These are phyloP conservation scores for Aspergillus awamori DNA, from an alignment of 2,329 filamentous ascomycete species.

Conservation along the genomic window DNA sequence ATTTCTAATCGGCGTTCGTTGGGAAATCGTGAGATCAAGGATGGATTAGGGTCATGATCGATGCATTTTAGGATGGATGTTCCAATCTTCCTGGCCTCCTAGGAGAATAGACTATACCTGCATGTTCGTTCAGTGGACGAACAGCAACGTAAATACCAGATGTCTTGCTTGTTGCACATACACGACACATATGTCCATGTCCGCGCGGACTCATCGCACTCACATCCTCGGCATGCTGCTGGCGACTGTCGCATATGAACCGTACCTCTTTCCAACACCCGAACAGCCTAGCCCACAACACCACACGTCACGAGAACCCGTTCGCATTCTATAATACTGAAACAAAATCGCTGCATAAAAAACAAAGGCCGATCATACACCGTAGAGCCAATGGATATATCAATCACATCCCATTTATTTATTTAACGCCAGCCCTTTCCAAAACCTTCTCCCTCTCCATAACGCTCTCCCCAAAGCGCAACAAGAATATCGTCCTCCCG, in stretches of 20 bases:
- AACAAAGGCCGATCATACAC: neutral
- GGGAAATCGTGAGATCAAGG: conserved; percentile 21
- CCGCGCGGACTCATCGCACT: neutral
- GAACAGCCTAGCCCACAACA: neutral
- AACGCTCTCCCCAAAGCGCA: conserved; percentile 90
- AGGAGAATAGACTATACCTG: conserved; percentile 5
- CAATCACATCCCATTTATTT: neutral
- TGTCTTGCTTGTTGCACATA: conserved; percentile 5
- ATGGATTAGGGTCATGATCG: conserved; percentile 21
- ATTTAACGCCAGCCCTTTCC: conserved; percentile 60
- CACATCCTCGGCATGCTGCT: neutral
- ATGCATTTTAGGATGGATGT: conserved; percentile 23
- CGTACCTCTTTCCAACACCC: neutral
- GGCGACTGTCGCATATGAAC: neutral
- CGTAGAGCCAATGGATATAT: neutral
- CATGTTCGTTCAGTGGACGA: neutral
- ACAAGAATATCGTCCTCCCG: conserved; percentile 90
- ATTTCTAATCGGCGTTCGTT: conserved; percentile 24
- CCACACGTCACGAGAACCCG: neutral
- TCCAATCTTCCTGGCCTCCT: conserved; percentile 8
- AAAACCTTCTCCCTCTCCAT: conserved; percentile 87
- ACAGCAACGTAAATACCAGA: neutral
- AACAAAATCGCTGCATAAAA: conserved; percentile 3
- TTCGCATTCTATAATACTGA: neutral
- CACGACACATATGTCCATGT: neutral